Percentiles rank a stretch among this genome's conserved stretches.
These are phyloP conservation scores for Purpureocillium takamizusanense DNA, from an alignment of 2,329 filamentous ascomycete genomes.

Conservation along the genomic window DNA sequence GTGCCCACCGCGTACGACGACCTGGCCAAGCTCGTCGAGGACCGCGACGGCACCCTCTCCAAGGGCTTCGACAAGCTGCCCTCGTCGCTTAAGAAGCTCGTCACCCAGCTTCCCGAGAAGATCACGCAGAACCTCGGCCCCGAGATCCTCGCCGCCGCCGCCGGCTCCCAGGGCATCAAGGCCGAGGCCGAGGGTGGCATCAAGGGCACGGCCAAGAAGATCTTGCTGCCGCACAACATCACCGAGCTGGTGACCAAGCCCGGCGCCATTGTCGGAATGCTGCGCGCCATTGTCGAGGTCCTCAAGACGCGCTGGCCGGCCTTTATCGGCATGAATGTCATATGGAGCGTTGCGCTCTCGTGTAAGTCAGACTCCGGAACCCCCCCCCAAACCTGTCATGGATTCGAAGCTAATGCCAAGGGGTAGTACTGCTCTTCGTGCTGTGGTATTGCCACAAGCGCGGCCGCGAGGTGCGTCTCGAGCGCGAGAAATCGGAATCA, in stretches of 20 bases:
- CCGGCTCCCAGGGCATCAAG: constrained; percentile 62
- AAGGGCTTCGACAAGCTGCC: constrained; percentile 61
- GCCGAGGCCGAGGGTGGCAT: constrained; percentile 45
- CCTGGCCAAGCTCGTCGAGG: constrained; percentile 55
- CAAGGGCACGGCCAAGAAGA: constrained; percentile 54
- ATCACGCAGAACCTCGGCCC: constrained; percentile 68
- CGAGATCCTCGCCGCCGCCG: constrained; percentile 70
- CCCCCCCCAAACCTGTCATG: constrained; percentile 2
- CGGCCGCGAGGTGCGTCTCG: constrained; percentile 74
- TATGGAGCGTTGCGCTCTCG: constrained; percentile 84
- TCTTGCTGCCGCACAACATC: constrained; percentile 62
- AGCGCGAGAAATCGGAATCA: constrained; percentile 38
- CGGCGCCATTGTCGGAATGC: constrained; percentile 73
- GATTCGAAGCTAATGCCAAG: constrained; percentile 4
- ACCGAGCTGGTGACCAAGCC: constrained; percentile 78
- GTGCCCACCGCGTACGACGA: constrained; percentile 91
- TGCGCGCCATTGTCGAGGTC: constrained; percentile 85
- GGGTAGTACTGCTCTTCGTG: constrained; percentile 73
- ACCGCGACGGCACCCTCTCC: constrained; percentile 51
- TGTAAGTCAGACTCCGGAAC: constrained; percentile 42
- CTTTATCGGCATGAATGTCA: constrained; percentile 81
- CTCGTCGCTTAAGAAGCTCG: constrained; percentile 71
- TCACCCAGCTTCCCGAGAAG: constrained; percentile 76
- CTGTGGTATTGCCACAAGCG: constrained; percentile 99
- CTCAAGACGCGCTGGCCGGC: constrained; percentile 83